phyloP scores from a whole-genome alignment of 2,329 filamentous ascomycete species.

The Beauveria sp. region DNA sequence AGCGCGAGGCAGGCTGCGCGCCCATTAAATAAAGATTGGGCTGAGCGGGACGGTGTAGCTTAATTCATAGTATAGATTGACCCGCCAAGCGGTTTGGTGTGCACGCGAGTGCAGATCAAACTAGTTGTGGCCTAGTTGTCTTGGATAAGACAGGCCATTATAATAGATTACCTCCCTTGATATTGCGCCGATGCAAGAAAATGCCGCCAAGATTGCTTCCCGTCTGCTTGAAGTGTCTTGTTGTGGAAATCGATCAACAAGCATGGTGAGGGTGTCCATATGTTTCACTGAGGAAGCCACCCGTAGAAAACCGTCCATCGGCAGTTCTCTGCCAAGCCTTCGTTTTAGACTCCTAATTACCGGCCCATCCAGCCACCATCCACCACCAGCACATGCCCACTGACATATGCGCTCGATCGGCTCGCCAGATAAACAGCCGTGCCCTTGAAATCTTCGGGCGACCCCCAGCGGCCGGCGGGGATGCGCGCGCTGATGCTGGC shows the following conservation, averaged over 20 bases:
- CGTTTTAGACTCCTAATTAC: constrained; percentile 30
- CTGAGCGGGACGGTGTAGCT: background rate
- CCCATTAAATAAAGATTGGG: background rate
- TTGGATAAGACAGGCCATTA: no score
- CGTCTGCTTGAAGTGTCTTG: no score
- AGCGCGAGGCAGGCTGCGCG: background rate
- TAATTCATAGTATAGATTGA: background rate
- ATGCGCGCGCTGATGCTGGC: constrained; percentile 72
- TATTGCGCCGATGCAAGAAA: no score
- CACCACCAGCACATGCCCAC: constrained; percentile 72
- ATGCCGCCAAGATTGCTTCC: no score
- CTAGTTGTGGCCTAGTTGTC: no score
- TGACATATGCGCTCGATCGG: constrained; percentile 71
- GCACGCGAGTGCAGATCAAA: no score
- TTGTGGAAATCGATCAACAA: background rate
- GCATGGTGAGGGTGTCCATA: no score
- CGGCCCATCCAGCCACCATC: constrained; percentile 93
- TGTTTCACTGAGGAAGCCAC: background rate
- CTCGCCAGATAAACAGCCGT: constrained; percentile 70
- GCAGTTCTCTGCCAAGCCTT: background rate
- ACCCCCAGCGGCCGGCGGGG: constrained; percentile 76
- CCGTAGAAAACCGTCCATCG: background rate
- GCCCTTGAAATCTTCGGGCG: constrained; percentile 81
- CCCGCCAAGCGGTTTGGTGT: background rate
- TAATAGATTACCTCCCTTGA: no score